Evolutionary conservation across 1,284 basidiomycete genomes (phyloP).

Genomic region (Pisolithus thermaeus): DNA sequence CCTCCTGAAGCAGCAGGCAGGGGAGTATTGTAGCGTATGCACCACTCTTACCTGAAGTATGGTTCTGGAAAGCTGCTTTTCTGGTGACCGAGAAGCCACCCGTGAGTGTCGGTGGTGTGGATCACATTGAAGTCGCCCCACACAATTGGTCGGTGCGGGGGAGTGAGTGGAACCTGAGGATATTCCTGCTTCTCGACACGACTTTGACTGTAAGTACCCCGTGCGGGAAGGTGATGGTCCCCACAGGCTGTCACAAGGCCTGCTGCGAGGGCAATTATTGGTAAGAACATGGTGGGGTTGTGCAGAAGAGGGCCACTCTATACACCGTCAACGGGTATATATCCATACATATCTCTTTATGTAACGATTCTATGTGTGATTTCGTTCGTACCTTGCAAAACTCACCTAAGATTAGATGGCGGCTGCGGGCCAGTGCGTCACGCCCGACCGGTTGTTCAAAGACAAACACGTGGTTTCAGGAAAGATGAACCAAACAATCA

Average conservation of each 20-base stretch:
- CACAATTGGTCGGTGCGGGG: conserved; percentile 55
- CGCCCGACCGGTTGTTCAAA: no score
- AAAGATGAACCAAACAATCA: no score
- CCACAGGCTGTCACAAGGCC: conserved; percentile 18
- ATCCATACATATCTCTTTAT: no score
- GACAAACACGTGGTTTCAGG: no score
- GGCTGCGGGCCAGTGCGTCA: no score
- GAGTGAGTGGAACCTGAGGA: conserved; percentile 41
- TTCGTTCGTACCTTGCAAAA: no score
- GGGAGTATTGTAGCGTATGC: not conserved
- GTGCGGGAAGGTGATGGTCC: conserved; percentile 11
- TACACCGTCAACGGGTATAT: not conserved
- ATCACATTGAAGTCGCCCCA: conserved; percentile 75
- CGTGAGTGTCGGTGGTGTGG: conserved; percentile 80
- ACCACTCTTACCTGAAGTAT: conserved; percentile 52
- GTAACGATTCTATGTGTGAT: no score
- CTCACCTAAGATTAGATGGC: no score
- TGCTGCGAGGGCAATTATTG: conserved; percentile 10
- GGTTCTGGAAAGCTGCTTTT: conserved; percentile 66
- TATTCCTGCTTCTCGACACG: conserved; percentile 36
- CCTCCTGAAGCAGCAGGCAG: not conserved
- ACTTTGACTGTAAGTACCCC: conserved; percentile 20
- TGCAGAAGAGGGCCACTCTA: not conserved
- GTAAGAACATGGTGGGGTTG: conserved; percentile 2
- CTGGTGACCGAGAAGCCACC: conserved; percentile 74